A percentile compares a stretch with the other conserved stretches of the same genome.
phyloP scores from a whole-genome alignment of 768 basidiomycete genomes.

The Russula brevipes region DNA sequence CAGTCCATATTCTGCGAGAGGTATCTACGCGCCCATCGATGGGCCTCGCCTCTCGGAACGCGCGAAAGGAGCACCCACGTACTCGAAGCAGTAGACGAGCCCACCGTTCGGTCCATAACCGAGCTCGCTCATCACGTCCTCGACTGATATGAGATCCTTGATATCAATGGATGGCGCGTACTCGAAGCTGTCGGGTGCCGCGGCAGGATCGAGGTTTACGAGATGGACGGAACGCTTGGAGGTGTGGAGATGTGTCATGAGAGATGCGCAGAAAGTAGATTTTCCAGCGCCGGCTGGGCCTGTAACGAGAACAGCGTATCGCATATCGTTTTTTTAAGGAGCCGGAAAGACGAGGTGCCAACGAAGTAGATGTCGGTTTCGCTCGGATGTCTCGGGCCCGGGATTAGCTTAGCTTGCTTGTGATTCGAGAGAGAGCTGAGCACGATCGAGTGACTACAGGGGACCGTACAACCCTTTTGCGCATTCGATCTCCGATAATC shows the following conservation, averaged over 20 bases:
- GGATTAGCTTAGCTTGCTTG: background rate
- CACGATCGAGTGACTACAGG: too few species aligned
- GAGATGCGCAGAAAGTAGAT: slow-evolving; percentile 84
- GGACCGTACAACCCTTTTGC: too few species aligned
- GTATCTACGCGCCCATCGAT: slow-evolving; percentile 53
- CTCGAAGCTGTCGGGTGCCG: slow-evolving; percentile 79
- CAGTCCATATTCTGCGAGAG: slow-evolving; percentile 96
- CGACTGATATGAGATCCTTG: slow-evolving; percentile 81
- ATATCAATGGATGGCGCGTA: slow-evolving; percentile 93
- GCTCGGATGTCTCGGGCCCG: background rate
- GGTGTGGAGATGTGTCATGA: slow-evolving; percentile 83
- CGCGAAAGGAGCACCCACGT: slow-evolving; percentile 49
- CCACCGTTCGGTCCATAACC: slow-evolving; percentile 97
- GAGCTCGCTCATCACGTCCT: slow-evolving; percentile 95
- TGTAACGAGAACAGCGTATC: slow-evolving; percentile 82
- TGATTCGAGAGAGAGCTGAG: too few species aligned
- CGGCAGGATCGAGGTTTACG: slow-evolving; percentile 97
- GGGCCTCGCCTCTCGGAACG: background rate
- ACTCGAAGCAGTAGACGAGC: slow-evolving; percentile 98
- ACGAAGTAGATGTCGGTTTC: background rate
- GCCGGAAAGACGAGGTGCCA: background rate
- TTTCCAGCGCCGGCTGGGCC: slow-evolving; percentile 99
- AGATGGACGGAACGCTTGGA: slow-evolving; percentile 83
- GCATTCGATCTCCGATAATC: slow-evolving; percentile 15
- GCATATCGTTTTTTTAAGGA: slow-evolving; percentile 43